Percentiles rank a stretch among this genome's conserved stretches.
phyloP scores from a whole-genome alignment of 768 basidiomycete genomes.

The Suillus spraguei region DNA sequence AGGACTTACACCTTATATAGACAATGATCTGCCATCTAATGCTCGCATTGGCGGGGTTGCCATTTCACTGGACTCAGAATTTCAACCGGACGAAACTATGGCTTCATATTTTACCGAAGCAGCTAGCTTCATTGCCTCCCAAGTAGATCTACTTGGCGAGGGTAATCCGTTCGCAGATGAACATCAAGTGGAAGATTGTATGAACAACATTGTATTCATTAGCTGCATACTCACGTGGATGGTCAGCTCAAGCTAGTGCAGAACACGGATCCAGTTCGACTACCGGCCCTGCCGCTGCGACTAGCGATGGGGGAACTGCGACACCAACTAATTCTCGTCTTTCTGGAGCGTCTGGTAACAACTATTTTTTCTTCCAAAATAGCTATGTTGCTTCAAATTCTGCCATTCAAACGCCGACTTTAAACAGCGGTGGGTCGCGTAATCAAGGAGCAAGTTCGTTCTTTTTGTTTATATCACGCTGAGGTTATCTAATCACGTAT shows the following conservation, averaged over 20 bases:
- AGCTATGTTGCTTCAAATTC: neutral
- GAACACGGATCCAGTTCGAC: neutral
- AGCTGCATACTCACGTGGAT: neutral
- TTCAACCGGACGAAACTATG: too few relatives aligned
- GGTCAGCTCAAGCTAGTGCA: neutral
- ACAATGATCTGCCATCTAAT: neutral
- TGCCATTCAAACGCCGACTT: neutral
- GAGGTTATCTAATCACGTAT: too few relatives aligned
- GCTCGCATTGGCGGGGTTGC: too few relatives aligned
- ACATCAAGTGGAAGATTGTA: neutral
- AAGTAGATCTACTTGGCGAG: neutral
- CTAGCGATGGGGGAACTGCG: neutral
- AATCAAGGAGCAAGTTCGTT: too few relatives aligned
- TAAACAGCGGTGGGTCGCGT: neutral
- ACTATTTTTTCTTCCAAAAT: neutral
- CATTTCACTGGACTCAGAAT: too few relatives aligned
- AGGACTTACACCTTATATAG: conserved; percentile 1
- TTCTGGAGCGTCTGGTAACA: neutral
- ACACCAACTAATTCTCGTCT: neutral
- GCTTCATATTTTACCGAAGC: conserved; percentile 6
- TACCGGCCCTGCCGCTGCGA: too few relatives aligned
- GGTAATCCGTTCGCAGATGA: conserved; percentile 4
- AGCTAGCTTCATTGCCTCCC: neutral
- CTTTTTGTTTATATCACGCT: too few relatives aligned
- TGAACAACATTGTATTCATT: neutral